These are phyloP conservation scores for Saccharomycopsis malanga DNA, from an alignment of 805 yeast species.

Conservation along the genomic window DNA sequence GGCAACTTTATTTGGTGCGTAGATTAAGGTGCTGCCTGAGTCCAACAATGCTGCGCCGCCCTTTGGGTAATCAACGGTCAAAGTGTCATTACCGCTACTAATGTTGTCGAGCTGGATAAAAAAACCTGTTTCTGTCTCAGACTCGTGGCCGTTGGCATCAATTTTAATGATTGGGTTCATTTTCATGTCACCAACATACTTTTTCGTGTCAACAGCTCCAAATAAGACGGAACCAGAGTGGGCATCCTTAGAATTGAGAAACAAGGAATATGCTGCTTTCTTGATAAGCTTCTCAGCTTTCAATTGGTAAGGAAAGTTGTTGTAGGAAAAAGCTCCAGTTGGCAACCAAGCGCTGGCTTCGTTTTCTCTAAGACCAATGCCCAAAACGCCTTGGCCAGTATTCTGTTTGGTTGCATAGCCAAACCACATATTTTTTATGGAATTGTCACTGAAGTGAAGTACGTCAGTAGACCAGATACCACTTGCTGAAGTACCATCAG, in stretches of 20 bases:
- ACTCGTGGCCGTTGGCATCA: slow-evolving; percentile 12
- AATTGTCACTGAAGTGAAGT: slow-evolving; percentile 6
- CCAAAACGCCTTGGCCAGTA: slow-evolving; percentile 50
- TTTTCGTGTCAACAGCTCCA: slow-evolving; percentile 64
- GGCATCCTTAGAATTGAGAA: slow-evolving; percentile 37
- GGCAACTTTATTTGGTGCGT: slow-evolving; percentile 35
- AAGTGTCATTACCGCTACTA: slow-evolving; percentile 4
- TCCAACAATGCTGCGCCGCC: slow-evolving; percentile 41
- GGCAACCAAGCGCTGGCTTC: slow-evolving; percentile 41
- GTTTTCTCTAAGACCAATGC: slow-evolving; percentile 61
- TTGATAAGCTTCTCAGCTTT: slow-evolving; percentile 49
- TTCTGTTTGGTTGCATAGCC: slow-evolving; percentile 16
- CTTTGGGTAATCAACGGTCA: slow-evolving; percentile 1
- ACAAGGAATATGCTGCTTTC: slow-evolving; percentile 55
- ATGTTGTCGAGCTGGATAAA: slow-evolving; percentile 8
- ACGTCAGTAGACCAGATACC: slow-evolving; percentile 17
- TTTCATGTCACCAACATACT: slow-evolving; percentile 45
- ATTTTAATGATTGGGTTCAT: slow-evolving; percentile 7
- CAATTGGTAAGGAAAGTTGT: slow-evolving; percentile 60
- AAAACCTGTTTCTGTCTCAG: slow-evolving; percentile 6
- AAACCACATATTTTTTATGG: slow-evolving; percentile 8
- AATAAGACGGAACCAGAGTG: slow-evolving; percentile 52
- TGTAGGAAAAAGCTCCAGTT: slow-evolving; percentile 41
- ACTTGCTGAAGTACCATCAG: slow-evolving; percentile 11
- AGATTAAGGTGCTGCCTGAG: slow-evolving; percentile 52